Percentiles rank a stretch among this genome's conserved stretches.
These are phyloP conservation scores for Lachnellula subtilissima DNA, from an alignment of 2,329 filamentous ascomycete species.

Conservation along the genomic window DNA sequence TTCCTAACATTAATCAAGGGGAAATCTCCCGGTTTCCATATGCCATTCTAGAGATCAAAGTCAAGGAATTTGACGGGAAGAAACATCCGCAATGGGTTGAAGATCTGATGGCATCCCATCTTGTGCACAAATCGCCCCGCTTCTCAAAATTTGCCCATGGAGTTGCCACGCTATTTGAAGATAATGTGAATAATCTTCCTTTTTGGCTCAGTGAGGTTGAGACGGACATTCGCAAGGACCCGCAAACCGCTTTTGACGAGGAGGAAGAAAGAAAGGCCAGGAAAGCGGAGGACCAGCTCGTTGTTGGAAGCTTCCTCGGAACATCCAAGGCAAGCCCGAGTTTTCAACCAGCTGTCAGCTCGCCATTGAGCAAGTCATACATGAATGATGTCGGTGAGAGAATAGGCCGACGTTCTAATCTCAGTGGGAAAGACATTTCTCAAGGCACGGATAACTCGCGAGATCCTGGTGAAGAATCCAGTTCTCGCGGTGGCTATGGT, in stretches of 20 bases:
- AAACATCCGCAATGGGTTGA: conserved; percentile 82
- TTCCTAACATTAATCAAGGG: conserved; percentile 79
- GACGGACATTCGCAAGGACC: conserved; percentile 89
- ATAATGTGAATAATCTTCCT: conserved; percentile 91
- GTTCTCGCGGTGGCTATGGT: conserved; percentile 41
- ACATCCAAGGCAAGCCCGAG: conserved; percentile 37
- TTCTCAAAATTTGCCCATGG: conserved; percentile 99
- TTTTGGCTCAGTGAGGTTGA: conserved; percentile 95
- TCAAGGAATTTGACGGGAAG: conserved; percentile 59
- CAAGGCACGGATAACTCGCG: conserved; percentile 1
- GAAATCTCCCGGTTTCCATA: conserved; percentile 90
- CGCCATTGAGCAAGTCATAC: conserved; percentile 63
- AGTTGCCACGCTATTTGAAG: conserved; percentile 85
- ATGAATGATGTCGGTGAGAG: conserved; percentile 47
- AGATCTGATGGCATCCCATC: conserved; percentile 86
- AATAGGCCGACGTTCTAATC: conserved; percentile 27
- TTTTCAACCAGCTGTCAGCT: conserved; percentile 59
- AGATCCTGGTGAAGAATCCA: conserved; percentile 36
- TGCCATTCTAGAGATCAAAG: conserved; percentile 87
- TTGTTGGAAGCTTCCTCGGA: conserved; percentile 82
- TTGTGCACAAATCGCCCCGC: conserved; percentile 81
- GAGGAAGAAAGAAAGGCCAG: conserved; percentile 81
- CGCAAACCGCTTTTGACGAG: conserved; percentile 82
- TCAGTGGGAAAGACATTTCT: conserved; percentile 18
- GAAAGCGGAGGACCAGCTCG: conserved; percentile 79